A percentile compares a stretch with the other conserved stretches of the same genome.
Evolutionary conservation across 306 rosid species (phyloP).

Genomic region (Luffa acutangula): DNA sequence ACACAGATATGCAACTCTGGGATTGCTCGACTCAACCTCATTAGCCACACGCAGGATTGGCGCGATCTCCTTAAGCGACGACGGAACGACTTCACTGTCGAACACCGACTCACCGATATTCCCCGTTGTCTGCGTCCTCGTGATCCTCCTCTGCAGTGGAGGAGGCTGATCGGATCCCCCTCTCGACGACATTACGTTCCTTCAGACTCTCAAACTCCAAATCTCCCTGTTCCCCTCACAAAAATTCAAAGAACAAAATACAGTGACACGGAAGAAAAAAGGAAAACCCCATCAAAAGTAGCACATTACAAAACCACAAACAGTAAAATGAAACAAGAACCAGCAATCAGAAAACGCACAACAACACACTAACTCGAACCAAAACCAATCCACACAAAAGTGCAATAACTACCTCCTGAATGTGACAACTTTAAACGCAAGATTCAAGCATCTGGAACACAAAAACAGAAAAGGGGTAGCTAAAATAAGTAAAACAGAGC

Average conservation of each 20-base stretch:
- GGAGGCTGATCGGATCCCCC: conserved; percentile 49
- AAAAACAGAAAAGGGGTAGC: not conserved
- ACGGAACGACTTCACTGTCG: conserved; percentile 94
- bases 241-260: not conserved
- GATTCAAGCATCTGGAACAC: conserved; percentile 4
- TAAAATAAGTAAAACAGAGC: not conserved
- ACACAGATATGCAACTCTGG: conserved; percentile 97
- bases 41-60: conserved; percentile 98
- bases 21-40: conserved; percentile 85
- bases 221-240: not conserved
- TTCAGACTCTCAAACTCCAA: not conserved
- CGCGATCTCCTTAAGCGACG: conserved; percentile 80
- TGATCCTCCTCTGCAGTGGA: conserved; percentile 61
- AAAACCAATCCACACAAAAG: not conserved
- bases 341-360: not conserved
- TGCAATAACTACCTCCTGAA: not conserved
- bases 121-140: conserved; percentile 88
- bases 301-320: not conserved
- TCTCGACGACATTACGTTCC: conserved; percentile 45
- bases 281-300: not conserved
- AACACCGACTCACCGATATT: conserved; percentile 77
- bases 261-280: not conserved
- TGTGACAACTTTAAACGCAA: not conserved
- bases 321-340: not conserved
- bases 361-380: not conserved